Evolutionary conservation across 2,329 filamentous ascomycete genomes (phyloP).

Genomic region (Verticillium klebahnii): DNA sequence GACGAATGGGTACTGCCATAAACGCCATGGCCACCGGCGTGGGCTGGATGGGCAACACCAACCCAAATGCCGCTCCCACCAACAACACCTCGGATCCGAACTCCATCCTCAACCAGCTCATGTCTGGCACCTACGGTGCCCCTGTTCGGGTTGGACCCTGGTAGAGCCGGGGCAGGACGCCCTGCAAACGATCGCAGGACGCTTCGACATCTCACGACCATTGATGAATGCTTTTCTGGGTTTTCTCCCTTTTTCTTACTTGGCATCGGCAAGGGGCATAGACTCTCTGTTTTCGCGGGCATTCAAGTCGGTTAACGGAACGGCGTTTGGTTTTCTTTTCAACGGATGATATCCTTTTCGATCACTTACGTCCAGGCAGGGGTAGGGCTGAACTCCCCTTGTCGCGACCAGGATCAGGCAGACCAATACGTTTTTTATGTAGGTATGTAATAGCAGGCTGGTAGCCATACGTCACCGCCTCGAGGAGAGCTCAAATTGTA

Average conservation of each 20-base stretch:
- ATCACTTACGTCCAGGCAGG: constrained; percentile 2
- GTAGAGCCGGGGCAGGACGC: constrained; percentile 29
- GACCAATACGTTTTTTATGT: background rate
- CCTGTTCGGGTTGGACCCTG: constrained; percentile 60
- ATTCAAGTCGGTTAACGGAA: constrained; percentile 2
- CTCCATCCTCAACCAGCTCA: constrained; percentile 59
- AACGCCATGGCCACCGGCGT: constrained; percentile 69
- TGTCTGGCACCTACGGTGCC: constrained; percentile 55
- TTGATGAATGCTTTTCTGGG: constrained; percentile 7
- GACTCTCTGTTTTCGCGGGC: constrained; percentile 13
- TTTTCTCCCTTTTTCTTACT: constrained; percentile 8
- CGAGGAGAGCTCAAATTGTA: background rate
- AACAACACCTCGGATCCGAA: constrained; percentile 35
- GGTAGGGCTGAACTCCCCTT: background rate
- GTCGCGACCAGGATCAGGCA: background rate
- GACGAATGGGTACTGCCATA: constrained; percentile 75
- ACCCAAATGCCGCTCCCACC: constrained; percentile 12
- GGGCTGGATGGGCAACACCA: constrained; percentile 65
- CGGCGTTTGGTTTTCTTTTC: background rate
- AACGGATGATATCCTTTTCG: constrained; percentile 11
- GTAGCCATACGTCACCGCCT: background rate
- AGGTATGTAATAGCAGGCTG: background rate
- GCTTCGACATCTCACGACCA: constrained; percentile 13
- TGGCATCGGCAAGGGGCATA: constrained; percentile 15
- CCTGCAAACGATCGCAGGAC: background rate